Evolutionary conservation across 2,329 filamentous ascomycete genomes (phyloP), one percentile per base, ranked within the genome.

Genomic region (Trichoderma sp.): DNA sequence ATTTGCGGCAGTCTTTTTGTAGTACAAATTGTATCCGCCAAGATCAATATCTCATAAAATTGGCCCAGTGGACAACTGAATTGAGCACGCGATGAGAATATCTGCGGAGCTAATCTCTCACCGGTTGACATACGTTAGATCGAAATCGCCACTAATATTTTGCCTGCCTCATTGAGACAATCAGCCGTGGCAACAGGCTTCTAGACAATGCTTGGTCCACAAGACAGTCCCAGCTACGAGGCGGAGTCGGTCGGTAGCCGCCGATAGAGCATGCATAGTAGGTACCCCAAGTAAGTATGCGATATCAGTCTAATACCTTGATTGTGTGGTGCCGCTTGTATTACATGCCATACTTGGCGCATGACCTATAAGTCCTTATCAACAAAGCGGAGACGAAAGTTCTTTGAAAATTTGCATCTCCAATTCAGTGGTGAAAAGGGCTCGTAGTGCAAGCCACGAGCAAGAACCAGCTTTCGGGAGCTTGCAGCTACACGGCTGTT

Each of bases 131-230:
- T 27, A 56, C 24, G 5, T 35, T 31, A 66, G 62, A 66, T 66
- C 62, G 43, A 37, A 66, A 68, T 68, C 53, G 55, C 57, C 64
- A 40, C 56, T 53, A 43, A 31, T 16, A 40, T 33, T 14, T 63
- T 37, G 57, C 67, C 67, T 68, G 57, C 67, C 67, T 31, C 35
- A 49, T 68, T 68, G 13, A 59, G 67, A 61, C 35, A 10, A 59
- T 57, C 49, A 52, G 52, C 67, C 67, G 67, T 49, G 31, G 52
- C 29, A 40, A 47, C 37, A 24, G 27, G 53, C 37, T 53, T 65
- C 53, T 27, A 33, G 52, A 14, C 53, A 57, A 35, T 27, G 27
- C 52, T 47, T 13, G 62, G 57, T 37, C 61, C 52, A 66, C 35
- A 58, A n/a, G 11, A 5, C 16, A 5, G 27, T 37, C 40, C 40